These are phyloP conservation scores for Phyllosticta paracitricarpa DNA, from an alignment of 2,329 filamentous ascomycete species.

Conservation along the genomic window DNA sequence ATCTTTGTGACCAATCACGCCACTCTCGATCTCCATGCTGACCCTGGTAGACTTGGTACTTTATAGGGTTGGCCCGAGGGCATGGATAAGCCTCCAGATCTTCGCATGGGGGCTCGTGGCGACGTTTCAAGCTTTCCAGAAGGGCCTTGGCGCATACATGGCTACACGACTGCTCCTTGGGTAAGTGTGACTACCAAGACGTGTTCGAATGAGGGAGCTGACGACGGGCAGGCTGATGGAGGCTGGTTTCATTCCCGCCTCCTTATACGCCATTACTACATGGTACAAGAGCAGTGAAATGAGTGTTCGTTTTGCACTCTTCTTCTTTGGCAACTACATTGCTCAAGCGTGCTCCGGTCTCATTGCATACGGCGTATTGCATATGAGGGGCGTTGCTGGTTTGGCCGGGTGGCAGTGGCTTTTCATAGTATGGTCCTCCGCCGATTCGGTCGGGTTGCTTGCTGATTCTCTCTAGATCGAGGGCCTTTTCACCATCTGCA, in stretches of 20 bases:
- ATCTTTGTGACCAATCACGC: neutral
- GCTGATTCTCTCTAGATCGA: constrained; percentile 17
- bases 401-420: constrained; percentile 32
- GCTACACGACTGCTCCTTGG: constrained; percentile 31
- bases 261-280: constrained; percentile 37
- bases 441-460: constrained; percentile 15
- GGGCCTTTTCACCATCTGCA: constrained; percentile 22
- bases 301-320: constrained; percentile 49
- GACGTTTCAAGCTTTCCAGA: constrained; percentile 33
- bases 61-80: constrained; percentile 26
- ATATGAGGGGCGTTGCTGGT: constrained; percentile 48
- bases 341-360: constrained; percentile 53
- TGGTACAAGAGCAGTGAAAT: constrained; percentile 53
- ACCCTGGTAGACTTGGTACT: constrained; percentile 18
- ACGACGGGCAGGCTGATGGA: constrained; percentile 18
- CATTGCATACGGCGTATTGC: constrained; percentile 48
- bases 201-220: neutral
- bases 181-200: constrained; percentile 10
- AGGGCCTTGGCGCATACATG: constrained; percentile 28
- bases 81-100: constrained; percentile 31
- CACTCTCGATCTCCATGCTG: constrained; percentile 15
- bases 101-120: constrained; percentile 30
- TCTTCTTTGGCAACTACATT: constrained; percentile 48
- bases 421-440: constrained; percentile 21
- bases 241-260: constrained; percentile 38